phyloP scores from a whole-genome alignment of 1,284 basidiomycete genomes.

The Trichosporon sp. region DNA sequence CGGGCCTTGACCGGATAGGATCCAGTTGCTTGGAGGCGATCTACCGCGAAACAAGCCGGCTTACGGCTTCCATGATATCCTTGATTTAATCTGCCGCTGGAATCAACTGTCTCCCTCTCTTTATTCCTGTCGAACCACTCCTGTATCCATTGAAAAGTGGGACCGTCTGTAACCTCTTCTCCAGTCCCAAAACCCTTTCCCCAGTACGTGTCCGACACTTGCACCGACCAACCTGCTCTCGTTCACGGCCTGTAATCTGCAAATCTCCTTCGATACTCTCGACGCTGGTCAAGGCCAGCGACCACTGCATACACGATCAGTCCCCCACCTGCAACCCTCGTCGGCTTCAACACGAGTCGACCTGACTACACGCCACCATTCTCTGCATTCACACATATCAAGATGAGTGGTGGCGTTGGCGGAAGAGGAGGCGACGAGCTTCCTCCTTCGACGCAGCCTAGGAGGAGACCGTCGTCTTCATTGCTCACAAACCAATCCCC shows the following conservation, averaged over 20 bases:
- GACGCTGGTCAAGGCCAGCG: neutral
- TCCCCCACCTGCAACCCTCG: neutral
- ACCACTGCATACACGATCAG: constrained; percentile 4
- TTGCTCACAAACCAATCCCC: neutral
- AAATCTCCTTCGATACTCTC: neutral
- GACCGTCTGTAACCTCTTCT: neutral
- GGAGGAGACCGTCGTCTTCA: neutral
- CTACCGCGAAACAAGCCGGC: neutral
- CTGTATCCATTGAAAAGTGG: neutral
- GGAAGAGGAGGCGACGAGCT: constrained; percentile 1
- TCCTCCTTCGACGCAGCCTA: neutral
- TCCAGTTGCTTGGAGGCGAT: neutral
- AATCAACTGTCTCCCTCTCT: neutral
- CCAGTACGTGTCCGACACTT: neutral
- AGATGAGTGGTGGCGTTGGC: constrained; percentile 4
- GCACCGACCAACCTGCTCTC: neutral
- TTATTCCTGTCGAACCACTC: neutral
- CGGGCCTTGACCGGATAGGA: neutral
- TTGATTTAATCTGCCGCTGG: neutral
- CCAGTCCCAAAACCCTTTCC: neutral
- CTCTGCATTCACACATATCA: neutral
- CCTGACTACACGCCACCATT: neutral
- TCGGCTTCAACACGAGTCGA: constrained; percentile 5
- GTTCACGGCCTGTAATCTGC: neutral
- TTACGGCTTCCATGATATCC: neutral